These are phyloP conservation scores for Paulownia fortunei DNA, from an alignment of 257 asterid species.

Conservation along the genomic window DNA sequence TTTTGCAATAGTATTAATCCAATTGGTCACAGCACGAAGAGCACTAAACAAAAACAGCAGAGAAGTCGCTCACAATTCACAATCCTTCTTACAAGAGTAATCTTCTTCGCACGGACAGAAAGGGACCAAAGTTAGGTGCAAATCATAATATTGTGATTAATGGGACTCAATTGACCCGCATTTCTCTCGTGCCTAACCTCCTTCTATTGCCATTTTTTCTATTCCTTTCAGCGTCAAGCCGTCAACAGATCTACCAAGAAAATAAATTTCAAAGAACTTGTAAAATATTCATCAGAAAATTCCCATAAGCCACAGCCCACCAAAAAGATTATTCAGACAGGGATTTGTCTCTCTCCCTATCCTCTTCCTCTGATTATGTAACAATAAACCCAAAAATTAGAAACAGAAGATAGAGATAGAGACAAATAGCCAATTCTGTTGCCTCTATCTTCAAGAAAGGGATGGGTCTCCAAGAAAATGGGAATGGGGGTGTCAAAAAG, in stretches of 20 bases:
- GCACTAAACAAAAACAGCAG: neutral
- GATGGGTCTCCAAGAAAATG: constrained; percentile 50
- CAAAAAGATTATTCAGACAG: neutral
- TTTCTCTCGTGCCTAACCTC: constrained; percentile 10
- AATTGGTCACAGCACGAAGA: neutral
- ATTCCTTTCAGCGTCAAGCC: neutral
- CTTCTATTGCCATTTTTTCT: neutral
- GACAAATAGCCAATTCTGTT: neutral
- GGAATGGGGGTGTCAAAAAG: constrained; percentile 31
- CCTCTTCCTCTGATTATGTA: neutral
- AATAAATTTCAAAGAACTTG: neutral
- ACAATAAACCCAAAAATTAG: constrained; percentile 21
- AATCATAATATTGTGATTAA: neutral
- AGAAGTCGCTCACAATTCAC: neutral
- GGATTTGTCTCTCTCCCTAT: constrained; percentile 3
- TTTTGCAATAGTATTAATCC: no score
- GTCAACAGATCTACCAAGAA: constrained; percentile 29
- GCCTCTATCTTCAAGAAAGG: neutral
- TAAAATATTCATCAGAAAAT: neutral
- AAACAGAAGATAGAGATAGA: neutral
- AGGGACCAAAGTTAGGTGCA: neutral
- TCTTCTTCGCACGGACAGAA: neutral
- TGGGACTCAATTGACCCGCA: constrained; percentile 10
- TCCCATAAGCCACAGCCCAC: neutral
- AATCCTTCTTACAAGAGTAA: neutral